Evolutionary conservation across 2,329 filamentous ascomycete genomes (phyloP), one percentile per base, ranked within the genome.

Genomic region (Penicillium sp.): DNA sequence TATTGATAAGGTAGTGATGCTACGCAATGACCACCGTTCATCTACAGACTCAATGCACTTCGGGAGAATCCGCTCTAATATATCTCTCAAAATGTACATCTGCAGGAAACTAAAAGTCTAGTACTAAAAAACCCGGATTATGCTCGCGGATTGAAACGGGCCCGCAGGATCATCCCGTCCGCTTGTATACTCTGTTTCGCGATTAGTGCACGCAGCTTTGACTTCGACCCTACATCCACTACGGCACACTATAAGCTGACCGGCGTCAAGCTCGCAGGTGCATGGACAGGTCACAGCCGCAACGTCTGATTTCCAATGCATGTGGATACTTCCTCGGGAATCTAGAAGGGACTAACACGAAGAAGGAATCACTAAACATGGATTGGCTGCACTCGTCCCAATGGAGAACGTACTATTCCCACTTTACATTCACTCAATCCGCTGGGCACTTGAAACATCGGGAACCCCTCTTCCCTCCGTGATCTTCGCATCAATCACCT

Each of bases 401-500:
- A 56, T 56, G 15, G 7, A 44, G 49, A 4, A 18, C 33, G 33
- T 37, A 18, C 33, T 37, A 37, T 37, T 15, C 14, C 12, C 29
- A 2, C 4, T 26, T 14, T 18, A 37, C 33, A n/a, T 12, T 44
- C 48, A 63, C 40, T 64, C 54, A 51, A 65, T 61, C 23, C 56
- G 55, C 33, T 55, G 52, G 27, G 63, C 80, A 6, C 60, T 62
- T 8, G 68, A 69, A 15, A 70, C 61, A 55, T 69, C 65, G 7
- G 77, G 75, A 1, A 83, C 82, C 0, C 83, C 83, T 14, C 66
- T 70, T 0, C 82, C 83, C 60, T 83, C 78, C 0, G 82, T 79
- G 2, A 86, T 72, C 69, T 82, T 84, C 1, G 78, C 83, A 29
- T 78, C 73, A 3, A 86, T 70, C 37, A 87, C 68, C 53, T 80